Conservation (phyloP, 805 yeast genomes). For the Zygotorulaspora danielsina region DNA sequence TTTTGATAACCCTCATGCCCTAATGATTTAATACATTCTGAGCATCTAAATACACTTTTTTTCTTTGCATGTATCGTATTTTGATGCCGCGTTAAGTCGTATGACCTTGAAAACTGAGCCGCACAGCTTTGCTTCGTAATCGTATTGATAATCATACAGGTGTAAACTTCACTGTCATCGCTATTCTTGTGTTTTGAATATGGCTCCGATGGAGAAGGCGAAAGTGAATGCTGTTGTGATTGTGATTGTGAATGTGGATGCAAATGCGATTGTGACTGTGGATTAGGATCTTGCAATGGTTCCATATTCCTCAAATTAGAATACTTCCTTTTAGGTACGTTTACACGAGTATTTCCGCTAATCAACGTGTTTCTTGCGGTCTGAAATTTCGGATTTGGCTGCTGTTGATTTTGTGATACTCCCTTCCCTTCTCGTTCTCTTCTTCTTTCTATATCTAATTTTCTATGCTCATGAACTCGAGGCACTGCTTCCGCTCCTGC, state of each 20-base stretch:
- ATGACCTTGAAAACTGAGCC: constrained; percentile 78
- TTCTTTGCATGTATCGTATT: constrained; percentile 91
- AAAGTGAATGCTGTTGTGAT: neutral
- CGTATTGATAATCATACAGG: constrained; percentile 25
- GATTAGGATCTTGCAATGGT: neutral
- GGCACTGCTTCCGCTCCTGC: neutral
- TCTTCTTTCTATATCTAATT: neutral
- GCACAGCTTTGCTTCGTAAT: constrained; percentile 31
- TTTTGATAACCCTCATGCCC: constrained; percentile 49
- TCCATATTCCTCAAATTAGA: constrained; percentile 1
- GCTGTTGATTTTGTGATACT: neutral
- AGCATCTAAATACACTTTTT: constrained; percentile 81
- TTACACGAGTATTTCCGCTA: neutral
- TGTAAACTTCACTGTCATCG: constrained; percentile 14
- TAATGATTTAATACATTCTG: constrained; percentile 58
- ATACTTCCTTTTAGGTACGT: constrained; percentile 3
- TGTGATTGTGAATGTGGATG: neutral
- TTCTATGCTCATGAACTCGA: neutral
- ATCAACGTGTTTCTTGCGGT: constrained; percentile 4
- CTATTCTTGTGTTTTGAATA: constrained; percentile 2
- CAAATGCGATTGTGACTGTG: neutral
- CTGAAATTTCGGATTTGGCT: neutral
- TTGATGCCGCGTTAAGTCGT: constrained; percentile 91
- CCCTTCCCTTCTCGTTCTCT: neutral
- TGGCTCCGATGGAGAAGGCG: constrained; percentile 8